A percentile compares a stretch with the other conserved stretches of the same genome.
Evolutionary conservation across 2,329 filamentous ascomycete genomes (phyloP).

Genomic region (Gnomoniopsis smithogilvyi): DNA sequence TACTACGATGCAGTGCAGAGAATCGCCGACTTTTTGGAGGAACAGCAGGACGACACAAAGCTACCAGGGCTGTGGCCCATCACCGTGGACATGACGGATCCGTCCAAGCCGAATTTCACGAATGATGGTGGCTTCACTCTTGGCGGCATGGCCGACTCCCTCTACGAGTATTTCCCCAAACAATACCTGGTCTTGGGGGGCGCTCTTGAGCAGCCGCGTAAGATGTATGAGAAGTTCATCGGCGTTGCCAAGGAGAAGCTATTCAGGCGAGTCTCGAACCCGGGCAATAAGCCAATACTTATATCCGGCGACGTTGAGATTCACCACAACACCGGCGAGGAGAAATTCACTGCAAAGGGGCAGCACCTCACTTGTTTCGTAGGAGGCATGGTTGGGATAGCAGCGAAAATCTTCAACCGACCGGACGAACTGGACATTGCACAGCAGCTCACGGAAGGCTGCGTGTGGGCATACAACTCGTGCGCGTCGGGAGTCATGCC

Average conservation of each 20-base stretch:
- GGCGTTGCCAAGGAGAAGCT: constrained; percentile 36
- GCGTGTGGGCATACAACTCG: constrained; percentile 61
- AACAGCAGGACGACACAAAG: constrained; percentile 48
- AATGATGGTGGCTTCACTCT: constrained; percentile 51
- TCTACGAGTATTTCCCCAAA: constrained; percentile 65
- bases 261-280: constrained; percentile 35
- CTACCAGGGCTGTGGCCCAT: constrained; percentile 64
- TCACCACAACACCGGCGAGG: constrained; percentile 18
- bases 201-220: constrained; percentile 38
- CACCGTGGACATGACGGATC: constrained; percentile 37
- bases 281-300: constrained; percentile 37
- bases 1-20: constrained; percentile 61
- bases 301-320: constrained; percentile 45
- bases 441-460: constrained; percentile 58
- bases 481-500: constrained; percentile 56
- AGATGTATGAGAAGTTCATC: constrained; percentile 28
- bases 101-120: constrained; percentile 54
- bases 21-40: constrained; percentile 53
- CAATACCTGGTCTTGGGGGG: constrained; percentile 67
- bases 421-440: constrained; percentile 55
- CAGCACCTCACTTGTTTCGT: constrained; percentile 62
- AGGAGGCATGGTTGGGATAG: constrained; percentile 64
- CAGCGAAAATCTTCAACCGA: constrained; percentile 54
- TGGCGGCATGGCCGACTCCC: constrained; percentile 54
- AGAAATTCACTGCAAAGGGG: constrained; percentile 31